A percentile compares a stretch with the other conserved stretches of the same genome.
phyloP scores from a whole-genome alignment of 495 filamentous ascomycete genomes.

The Bathelium albidoporum region DNA sequence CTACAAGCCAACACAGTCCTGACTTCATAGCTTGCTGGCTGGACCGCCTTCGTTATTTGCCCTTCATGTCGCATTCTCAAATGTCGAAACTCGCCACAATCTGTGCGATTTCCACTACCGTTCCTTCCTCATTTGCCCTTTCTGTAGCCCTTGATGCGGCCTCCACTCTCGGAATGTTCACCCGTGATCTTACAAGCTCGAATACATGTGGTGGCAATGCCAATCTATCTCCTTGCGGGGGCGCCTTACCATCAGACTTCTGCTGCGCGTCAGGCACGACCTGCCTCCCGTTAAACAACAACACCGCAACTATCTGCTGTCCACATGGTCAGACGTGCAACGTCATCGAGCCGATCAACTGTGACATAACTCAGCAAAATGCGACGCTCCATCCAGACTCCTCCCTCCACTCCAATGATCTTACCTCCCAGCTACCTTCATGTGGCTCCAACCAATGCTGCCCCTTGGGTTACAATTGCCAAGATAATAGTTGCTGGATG shows the following conservation, averaged over 20 bases:
- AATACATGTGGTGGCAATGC: conserved; percentile 36
- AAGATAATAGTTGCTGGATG: conserved; percentile 31
- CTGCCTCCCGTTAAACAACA: conserved; percentile 55
- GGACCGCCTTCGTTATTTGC: neutral
- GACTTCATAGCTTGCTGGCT: neutral
- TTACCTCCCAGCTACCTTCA: conserved; percentile 42
- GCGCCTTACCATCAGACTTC: conserved; percentile 55
- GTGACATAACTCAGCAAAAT: conserved; percentile 59
- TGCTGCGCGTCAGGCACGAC: conserved; percentile 57
- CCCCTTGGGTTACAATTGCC: conserved; percentile 70
- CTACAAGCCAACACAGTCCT: conserved; percentile 8
- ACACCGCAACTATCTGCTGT: conserved; percentile 68
- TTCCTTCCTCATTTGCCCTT: conserved; percentile 21
- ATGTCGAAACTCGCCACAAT: conserved; percentile 23
- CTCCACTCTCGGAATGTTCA: conserved; percentile 27
- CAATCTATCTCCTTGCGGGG: conserved; percentile 41
- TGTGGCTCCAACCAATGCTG: conserved; percentile 55
- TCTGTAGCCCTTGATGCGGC: conserved; percentile 23
- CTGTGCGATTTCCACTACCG: conserved; percentile 22
- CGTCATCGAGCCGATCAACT: conserved; percentile 59
- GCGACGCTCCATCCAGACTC: conserved; percentile 48
- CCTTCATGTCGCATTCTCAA: conserved; percentile 8
- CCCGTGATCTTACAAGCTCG: conserved; percentile 18
- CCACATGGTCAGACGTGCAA: conserved; percentile 51
- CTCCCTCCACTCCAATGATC: conserved; percentile 57